phyloP scores from a whole-genome alignment of 2,329 filamentous ascomycete genomes.

The Lachnellula willkommii region DNA sequence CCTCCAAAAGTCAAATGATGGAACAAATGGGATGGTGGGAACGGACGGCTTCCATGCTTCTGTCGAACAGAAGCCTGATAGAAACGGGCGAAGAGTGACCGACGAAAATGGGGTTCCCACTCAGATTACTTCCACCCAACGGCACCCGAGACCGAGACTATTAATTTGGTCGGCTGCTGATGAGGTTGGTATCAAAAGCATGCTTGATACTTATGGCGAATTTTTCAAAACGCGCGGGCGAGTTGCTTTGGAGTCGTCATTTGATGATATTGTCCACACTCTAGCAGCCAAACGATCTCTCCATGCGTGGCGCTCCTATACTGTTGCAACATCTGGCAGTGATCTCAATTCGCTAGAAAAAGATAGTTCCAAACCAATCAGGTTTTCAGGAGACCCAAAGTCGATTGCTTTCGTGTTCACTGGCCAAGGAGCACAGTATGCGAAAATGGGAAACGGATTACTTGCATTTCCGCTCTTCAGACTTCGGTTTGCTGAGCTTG shows the following conservation, averaged over 20 bases:
- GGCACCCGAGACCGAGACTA: not conserved
- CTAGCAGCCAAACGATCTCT: not conserved
- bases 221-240: not conserved
- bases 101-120: not conserved
- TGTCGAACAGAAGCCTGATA: no score
- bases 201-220: not conserved
- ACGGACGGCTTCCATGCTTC: no score
- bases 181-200: not conserved
- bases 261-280: constrained; percentile 1
- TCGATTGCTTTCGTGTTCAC: constrained; percentile 23
- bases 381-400: not conserved
- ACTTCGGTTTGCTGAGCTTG: constrained; percentile 1
- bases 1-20: not conserved
- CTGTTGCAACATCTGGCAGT: no score
- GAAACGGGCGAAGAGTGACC: not conserved
- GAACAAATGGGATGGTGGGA: no score
- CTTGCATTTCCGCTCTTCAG: constrained; percentile 6
- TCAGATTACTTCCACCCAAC: not conserved
- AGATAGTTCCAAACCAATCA: no score
- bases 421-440: constrained; percentile 30
- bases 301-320: no score
- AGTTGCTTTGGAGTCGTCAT: not conserved
- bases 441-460: constrained; percentile 24
- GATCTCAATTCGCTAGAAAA: not conserved
- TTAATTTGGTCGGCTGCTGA: constrained; percentile 4